These are phyloP conservation scores for Calocera cornea DNA, from an alignment of 768 basidiomycete genomes.

Conservation along the genomic window DNA sequence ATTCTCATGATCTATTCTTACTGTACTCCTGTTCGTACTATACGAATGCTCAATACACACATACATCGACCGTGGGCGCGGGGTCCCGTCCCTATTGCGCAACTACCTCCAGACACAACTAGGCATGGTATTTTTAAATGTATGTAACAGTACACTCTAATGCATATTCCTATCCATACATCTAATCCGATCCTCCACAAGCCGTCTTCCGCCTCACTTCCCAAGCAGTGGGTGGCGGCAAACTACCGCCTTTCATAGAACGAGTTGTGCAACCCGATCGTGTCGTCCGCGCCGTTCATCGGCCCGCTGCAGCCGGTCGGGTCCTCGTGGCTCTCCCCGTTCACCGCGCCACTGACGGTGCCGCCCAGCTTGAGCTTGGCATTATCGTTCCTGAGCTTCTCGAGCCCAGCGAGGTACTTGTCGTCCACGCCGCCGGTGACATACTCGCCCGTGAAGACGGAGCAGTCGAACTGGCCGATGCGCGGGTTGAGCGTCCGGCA, in stretches of 20 bases:
- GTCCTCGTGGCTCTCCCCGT: conserved; percentile 16
- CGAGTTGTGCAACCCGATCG: conserved; percentile 61
- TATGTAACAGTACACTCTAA: too few relatives aligned
- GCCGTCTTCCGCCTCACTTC: neutral
- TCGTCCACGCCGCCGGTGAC: conserved; percentile 87
- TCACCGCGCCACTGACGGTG: conserved; percentile 3
- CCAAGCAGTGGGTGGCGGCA: neutral
- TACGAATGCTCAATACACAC: neutral
- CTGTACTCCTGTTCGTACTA: neutral
- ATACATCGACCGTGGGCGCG: neutral
- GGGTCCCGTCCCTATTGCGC: neutral
- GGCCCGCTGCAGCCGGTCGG: conserved; percentile 30
- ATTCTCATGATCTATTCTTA: conserved; percentile 5
- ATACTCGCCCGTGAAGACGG: conserved; percentile 95
- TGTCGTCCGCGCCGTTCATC: conserved; percentile 55
- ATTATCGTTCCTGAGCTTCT: conserved; percentile 70
- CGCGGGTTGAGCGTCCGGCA: conserved; percentile 72
- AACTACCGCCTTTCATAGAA: conserved; percentile 4
- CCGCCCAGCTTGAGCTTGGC: conserved; percentile 40
- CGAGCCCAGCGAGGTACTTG: conserved; percentile 59
- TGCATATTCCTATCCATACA: too few relatives aligned
- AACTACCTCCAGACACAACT: neutral
- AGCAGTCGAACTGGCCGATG: conserved; percentile 80
- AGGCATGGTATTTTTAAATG: too few relatives aligned
- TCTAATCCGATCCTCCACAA: neutral